Base-by-base conservation (phyloP, 192 early-diverging fungal species). In the Coemansia sp. region DNA sequence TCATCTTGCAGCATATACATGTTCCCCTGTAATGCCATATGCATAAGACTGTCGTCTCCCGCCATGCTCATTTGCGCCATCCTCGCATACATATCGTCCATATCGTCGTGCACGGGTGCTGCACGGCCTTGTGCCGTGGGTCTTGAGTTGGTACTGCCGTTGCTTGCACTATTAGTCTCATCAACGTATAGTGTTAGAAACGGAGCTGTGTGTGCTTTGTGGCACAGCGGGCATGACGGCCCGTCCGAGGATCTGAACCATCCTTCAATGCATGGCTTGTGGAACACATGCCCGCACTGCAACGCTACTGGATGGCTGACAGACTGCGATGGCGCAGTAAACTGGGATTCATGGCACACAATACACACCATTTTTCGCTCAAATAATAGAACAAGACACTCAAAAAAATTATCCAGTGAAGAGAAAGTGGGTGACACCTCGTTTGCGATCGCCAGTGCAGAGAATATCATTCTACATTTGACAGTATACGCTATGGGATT, bases 281-380 rank as follows among this genome's bases (percentile, higher is more conserved):
- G 64, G 50, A 62, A 67, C 4, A 54, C 56, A 23, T 73, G 71
- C 1, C 71, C 71, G 17, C 70, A 72, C 7, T 40, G 37, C 26
- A 72, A 34, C 1, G 58, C 51, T 17, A 36, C 63, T 4, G 70
- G 70, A 4, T 23, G 36, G 3, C 51, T 26, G 4, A 7, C 14
- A 12, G 36, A 6, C 20, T n/a, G 54, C 3, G 44, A 12, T 14
- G 51, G 25, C 2, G 55, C 24, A 24, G 61, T 59, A 58, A 72
- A 72, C 11, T 56, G 54, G 1, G 59, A 66, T 5, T 72, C 64
- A 18, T 58, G 24, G 56, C 70, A 66, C 24, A 66, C 20, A 53
- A 44, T 50, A 21, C 64, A 66, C 28, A 53, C 57, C 64, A 66
- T 66, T 15, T 52, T 61, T 28, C n/a, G 10, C 20, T 17, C 20